phyloP scores from a whole-genome alignment of 2,329 filamentous ascomycete genomes.

The Colletotrichum magnum region DNA sequence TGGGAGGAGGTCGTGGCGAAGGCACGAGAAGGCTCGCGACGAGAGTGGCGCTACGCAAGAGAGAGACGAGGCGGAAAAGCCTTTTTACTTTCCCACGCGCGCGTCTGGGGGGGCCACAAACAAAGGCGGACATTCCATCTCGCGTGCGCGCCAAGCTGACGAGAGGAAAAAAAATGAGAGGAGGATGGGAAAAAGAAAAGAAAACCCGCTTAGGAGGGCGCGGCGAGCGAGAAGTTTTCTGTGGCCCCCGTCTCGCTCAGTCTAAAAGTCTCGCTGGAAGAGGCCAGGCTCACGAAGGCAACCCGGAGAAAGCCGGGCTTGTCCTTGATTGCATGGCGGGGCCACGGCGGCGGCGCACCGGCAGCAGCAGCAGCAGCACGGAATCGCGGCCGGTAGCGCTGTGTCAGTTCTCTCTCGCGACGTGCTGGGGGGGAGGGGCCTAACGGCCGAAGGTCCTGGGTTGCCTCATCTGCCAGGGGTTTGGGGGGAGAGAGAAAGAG shows the following conservation, averaged over 20 bases:
- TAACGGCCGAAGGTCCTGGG: conserved; percentile 28
- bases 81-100: conserved; percentile 15
- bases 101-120: conserved; percentile 12
- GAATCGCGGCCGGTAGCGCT: conserved; percentile 15
- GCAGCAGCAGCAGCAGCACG: conserved; percentile 1
- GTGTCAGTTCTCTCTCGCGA: conserved; percentile 8
- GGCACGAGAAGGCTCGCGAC: background rate
- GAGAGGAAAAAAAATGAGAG: background rate
- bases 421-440: background rate
- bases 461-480: conserved; percentile 11
- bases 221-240: background rate
- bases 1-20: conserved; percentile 26
- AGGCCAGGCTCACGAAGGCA: background rate
- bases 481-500: background rate
- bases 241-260: background rate
- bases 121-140: conserved; percentile 24
- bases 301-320: background rate
- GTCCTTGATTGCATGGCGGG: background rate
- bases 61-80: background rate
- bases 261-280: background rate
- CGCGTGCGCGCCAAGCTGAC: conserved; percentile 19
- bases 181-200: conserved; percentile 15
- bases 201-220: background rate
- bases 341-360: too few species aligned
- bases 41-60: background rate